phyloP scores from a whole-genome alignment of 306 rosid species.

The Acacia melanoxylon region DNA sequence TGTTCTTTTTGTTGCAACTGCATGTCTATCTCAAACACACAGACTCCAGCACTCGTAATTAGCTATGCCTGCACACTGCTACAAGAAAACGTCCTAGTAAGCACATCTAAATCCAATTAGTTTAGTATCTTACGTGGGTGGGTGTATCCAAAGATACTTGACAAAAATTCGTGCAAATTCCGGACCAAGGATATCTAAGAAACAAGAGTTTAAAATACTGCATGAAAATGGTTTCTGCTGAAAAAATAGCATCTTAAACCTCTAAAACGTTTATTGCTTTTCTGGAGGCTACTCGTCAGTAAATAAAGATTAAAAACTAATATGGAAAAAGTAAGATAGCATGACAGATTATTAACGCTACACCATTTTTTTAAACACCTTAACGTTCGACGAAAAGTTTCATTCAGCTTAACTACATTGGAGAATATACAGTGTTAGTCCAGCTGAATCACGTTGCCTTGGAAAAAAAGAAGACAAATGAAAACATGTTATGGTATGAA shows the following conservation, averaged over 20 bases:
- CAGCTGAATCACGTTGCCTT: neutral
- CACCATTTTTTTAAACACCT: constrained; percentile 19
- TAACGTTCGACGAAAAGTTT: neutral
- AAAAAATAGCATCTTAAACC: neutral
- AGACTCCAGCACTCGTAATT: constrained; percentile 28
- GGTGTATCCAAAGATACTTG: neutral
- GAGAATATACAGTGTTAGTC: constrained; percentile 1
- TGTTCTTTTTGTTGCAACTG: constrained; percentile 47
- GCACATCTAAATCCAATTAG: constrained; percentile 11
- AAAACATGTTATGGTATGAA: constrained; percentile 5
- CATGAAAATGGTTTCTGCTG: neutral
- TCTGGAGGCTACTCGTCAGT: constrained; percentile 1
- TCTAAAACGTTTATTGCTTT: neutral
- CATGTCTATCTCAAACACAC: constrained; percentile 49
- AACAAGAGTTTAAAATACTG: neutral
- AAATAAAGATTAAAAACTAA: neutral
- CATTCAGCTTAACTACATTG: constrained; percentile 27
- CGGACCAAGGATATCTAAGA: neutral
- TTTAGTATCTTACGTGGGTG: neutral
- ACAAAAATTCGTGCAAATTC: neutral
- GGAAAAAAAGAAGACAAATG: neutral
- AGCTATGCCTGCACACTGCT: constrained; percentile 27
- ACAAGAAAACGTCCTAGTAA: constrained; percentile 20
- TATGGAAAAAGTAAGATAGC: neutral
- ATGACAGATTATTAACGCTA: neutral